These are phyloP conservation scores for Capronia coronata DNA, from an alignment of 2,329 filamentous ascomycete genomes.

Conservation along the genomic window DNA sequence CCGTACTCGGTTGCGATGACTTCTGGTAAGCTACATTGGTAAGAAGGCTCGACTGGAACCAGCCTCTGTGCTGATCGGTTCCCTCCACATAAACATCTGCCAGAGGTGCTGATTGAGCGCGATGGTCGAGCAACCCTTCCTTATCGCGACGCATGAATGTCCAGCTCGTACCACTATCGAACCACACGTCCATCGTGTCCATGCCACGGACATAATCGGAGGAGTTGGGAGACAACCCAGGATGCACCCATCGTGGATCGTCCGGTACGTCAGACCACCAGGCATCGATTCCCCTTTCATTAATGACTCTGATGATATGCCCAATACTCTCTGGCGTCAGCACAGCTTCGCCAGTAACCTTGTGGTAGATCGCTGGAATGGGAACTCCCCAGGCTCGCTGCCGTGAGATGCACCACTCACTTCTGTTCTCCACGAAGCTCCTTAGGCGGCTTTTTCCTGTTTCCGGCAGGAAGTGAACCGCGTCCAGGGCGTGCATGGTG, in stretches of 20 bases:
- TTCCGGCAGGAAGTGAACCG: slow-evolving; percentile 73
- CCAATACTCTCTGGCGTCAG: slow-evolving; percentile 71
- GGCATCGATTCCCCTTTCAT: slow-evolving; percentile 73
- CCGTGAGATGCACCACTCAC: slow-evolving; percentile 96
- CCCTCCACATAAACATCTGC: slow-evolving; percentile 92
- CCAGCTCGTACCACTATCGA: slow-evolving; percentile 96
- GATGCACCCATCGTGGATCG: slow-evolving; percentile 70
- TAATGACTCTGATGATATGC: slow-evolving; percentile 75
- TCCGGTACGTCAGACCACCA: slow-evolving; percentile 84
- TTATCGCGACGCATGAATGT: slow-evolving; percentile 42
- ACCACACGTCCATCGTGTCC: slow-evolving; percentile 99
- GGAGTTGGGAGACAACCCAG: slow-evolving; percentile 46
- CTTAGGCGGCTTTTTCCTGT: slow-evolving; percentile 67
- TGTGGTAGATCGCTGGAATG: slow-evolving; percentile 80
- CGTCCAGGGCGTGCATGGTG: slow-evolving; percentile 62
- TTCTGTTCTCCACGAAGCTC: slow-evolving; percentile 79
- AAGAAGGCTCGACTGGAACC: slow-evolving; percentile 94
- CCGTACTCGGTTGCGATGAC: slow-evolving; percentile 32
- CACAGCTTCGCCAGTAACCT: slow-evolving; percentile 62
- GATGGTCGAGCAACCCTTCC: slow-evolving; percentile 30
- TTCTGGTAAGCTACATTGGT: slow-evolving; percentile 64
- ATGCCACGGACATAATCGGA: slow-evolving; percentile 57
- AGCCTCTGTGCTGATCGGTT: slow-evolving; percentile 91
- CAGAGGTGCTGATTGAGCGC: slow-evolving; percentile 30
- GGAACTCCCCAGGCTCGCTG: slow-evolving; percentile 96